Conservation (phyloP, 306 rosid species). For the Rubus idaeus region DNA sequence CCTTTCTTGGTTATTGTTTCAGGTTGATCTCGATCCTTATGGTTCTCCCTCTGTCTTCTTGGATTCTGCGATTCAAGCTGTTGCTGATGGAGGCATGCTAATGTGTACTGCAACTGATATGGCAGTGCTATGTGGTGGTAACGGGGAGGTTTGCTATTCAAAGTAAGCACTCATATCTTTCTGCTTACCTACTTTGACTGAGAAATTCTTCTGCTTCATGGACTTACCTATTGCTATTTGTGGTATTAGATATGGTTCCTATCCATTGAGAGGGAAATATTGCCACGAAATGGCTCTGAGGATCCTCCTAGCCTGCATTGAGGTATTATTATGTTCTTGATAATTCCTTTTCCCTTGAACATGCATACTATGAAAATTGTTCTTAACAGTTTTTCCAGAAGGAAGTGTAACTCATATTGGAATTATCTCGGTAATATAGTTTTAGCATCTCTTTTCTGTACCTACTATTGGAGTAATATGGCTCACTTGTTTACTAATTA, state of each 20-base stretch:
- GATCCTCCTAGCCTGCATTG: constrained; percentile 90
- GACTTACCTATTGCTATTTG: constrained; percentile 30
- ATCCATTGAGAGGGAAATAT: constrained; percentile 89
- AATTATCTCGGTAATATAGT: background rate
- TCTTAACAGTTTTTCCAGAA: background rate
- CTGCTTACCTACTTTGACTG: constrained; percentile 11
- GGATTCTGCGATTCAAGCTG: constrained; percentile 97
- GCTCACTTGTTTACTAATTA: background rate
- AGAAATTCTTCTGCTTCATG: constrained; percentile 10
- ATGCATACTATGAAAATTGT: background rate
- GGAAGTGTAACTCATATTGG: background rate
- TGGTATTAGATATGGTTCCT: constrained; percentile 82
- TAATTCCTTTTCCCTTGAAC: background rate
- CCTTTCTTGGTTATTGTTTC: constrained; percentile 31
- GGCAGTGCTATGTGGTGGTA: constrained; percentile 97
- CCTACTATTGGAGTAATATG: background rate
- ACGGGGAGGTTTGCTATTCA: constrained; percentile 99
- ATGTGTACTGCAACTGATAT: constrained; percentile 99
- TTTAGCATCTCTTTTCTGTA: background rate
- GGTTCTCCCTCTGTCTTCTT: constrained; percentile 95
- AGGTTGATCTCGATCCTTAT: constrained; percentile 99
- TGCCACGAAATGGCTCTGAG: constrained; percentile 99
- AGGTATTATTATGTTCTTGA: constrained; percentile 51
- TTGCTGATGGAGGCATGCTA: constrained; percentile 92
- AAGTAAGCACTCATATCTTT: constrained; percentile 60